Evolutionary conservation across 495 filamentous ascomycete species (phyloP).

Genomic region (Penicillium mononematosum): DNA sequence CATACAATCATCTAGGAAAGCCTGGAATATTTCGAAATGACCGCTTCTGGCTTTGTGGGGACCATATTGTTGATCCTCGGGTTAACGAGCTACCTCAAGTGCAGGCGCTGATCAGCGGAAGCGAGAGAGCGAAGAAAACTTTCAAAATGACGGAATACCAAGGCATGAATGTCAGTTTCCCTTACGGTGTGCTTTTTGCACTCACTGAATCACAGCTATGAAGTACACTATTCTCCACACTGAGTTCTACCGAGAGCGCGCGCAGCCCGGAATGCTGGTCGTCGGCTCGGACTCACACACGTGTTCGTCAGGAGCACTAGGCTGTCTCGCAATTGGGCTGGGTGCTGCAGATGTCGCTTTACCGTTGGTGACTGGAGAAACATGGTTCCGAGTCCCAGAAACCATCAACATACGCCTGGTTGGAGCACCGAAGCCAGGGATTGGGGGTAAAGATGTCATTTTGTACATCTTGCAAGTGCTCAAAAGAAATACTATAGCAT

Average conservation of each 20-base stretch:
- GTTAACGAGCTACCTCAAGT: constrained; percentile 22
- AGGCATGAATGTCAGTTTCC: too few relatives aligned
- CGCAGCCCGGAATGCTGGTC: constrained; percentile 45
- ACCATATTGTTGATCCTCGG: constrained; percentile 48
- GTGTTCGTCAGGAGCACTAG: constrained; percentile 42
- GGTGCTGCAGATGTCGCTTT: constrained; percentile 48
- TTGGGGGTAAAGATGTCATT: constrained; percentile 50
- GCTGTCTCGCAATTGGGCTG: constrained; percentile 44
- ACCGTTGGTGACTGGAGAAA: constrained; percentile 45
- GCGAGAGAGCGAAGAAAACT: too few relatives aligned
- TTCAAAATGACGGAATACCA: too few relatives aligned
- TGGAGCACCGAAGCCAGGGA: constrained; percentile 32
- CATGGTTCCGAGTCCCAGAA: constrained; percentile 49
- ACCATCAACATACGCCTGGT: constrained; percentile 37
- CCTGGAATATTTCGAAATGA: constrained; percentile 49
- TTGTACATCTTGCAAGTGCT: constrained; percentile 44
- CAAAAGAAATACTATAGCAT: constrained; percentile 47
- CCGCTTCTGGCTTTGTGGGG: constrained; percentile 48
- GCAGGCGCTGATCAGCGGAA: too few relatives aligned
- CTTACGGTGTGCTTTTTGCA: too few relatives aligned
- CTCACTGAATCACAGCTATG: too few relatives aligned
- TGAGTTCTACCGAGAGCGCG: constrained; percentile 45
- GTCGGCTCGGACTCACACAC: constrained; percentile 51
- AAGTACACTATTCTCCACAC: constrained; percentile 31
- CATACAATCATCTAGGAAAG: constrained; percentile 33